Base-by-base conservation (phyloP, 192 early-diverging fungal genomes). In the Coemansia pectinata region DNA sequence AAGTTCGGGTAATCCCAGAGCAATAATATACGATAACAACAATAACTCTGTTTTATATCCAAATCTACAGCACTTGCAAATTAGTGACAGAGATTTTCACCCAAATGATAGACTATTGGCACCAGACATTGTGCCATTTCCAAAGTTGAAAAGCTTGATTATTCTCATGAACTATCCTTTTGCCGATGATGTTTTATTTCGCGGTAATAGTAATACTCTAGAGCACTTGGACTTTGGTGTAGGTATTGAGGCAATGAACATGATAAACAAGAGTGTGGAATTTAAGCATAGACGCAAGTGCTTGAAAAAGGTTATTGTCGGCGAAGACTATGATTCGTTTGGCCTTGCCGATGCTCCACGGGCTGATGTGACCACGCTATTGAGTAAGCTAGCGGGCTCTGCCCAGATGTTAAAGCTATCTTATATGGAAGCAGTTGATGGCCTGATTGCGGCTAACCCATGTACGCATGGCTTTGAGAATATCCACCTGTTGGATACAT, bases 111-210 rank as follows among this genome's bases (percentile, higher is more conserved):
- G 25, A 33, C 7, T 15, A 23, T 25, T 45, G 41, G 50, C 34
- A 36, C 42, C 39, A 39, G 8, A 23, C 19, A 47, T 42, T 55
- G 65, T 55, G 17, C 65, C 52, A 7, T 66, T 66, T 57, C 65
- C 65, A n/a, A 55, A 8, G 0, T 21, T 66, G 21, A 34, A 19
- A 25, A 19, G 19, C 1, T 0, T 66, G 31, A 5, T 27, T 31
- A 11, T 50, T 2, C 10, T 38, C 4, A 21, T 40, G 19, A 9
- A 23, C 19, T 66, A 66, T 36, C 65, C 65, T 34, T 66, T 66
- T 27, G 29, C 27, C 2, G 50, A 66, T 55, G 65, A 66, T 19
- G 27, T 55, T 2, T 14, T 66, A 7, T 66, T 66, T n/a, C 47
- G 65, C 3, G 65, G 65, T 1, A 66, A 66, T 47, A 55, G 48